These are phyloP conservation scores for Lactarius hengduanensis DNA, from an alignment of 768 basidiomycete species.

Conservation along the genomic window DNA sequence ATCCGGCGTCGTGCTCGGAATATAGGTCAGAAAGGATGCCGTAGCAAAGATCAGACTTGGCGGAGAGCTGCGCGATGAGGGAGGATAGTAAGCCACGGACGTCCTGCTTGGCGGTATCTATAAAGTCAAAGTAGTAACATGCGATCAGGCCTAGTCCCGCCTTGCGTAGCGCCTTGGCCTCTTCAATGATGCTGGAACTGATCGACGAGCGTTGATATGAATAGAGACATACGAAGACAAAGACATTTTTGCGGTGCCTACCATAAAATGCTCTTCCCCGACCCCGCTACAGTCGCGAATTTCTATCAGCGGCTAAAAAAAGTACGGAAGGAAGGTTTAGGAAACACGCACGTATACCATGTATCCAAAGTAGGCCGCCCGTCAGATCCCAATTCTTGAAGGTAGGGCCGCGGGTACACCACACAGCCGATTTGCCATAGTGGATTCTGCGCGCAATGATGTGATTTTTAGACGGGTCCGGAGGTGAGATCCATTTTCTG, in stretches of 20 bases:
- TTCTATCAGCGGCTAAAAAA: neutral
- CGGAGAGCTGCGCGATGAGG: slow-evolving; percentile 7
- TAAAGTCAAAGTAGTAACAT: slow-evolving; percentile 21
- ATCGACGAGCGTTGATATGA: neutral
- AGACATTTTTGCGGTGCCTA: neutral
- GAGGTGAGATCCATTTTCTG: neutral
- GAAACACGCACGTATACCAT: slow-evolving; percentile 15
- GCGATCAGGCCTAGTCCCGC: slow-evolving; percentile 8
- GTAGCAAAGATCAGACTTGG: slow-evolving; percentile 7
- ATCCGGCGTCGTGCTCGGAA: neutral
- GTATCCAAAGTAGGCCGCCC: slow-evolving; percentile 9
- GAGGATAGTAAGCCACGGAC: slow-evolving; percentile 13
- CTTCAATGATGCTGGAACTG: slow-evolving; percentile 16
- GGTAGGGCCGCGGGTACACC: neutral
- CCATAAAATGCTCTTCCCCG: neutral
- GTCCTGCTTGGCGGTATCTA: slow-evolving; percentile 13
- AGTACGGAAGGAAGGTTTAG: neutral
- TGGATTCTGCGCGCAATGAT: neutral
- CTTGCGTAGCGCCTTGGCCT: neutral
- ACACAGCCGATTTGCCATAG: neutral
- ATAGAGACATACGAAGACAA: neutral
- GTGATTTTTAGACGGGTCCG: neutral
- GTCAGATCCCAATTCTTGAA: slow-evolving; percentile 5
- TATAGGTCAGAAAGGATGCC: slow-evolving; percentile 2
- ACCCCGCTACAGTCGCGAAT: neutral